A percentile compares a stretch with the other conserved stretches of the same genome.
phyloP scores from a whole-genome alignment of 2,329 filamentous ascomycete species.

The Mycosphaerella arachidis region DNA sequence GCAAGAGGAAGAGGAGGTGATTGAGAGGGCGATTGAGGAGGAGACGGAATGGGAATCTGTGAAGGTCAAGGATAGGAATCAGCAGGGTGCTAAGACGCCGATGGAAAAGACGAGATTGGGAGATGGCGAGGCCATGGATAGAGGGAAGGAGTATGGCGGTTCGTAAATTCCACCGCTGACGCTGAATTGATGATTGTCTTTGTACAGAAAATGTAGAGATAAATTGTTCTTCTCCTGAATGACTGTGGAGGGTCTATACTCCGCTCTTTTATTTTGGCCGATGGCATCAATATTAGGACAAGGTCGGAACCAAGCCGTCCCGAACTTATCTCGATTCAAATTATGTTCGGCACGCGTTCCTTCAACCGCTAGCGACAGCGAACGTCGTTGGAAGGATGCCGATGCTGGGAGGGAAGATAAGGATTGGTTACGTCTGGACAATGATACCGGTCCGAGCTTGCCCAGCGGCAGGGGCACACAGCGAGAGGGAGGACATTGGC shows the following conservation, averaged over 20 bases:
- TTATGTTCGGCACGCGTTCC: no score
- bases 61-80: slow-evolving; percentile 27
- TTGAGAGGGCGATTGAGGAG: slow-evolving; percentile 33
- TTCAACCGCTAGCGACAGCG: no score
- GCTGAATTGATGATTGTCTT: neutral
- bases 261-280: neutral
- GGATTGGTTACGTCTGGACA: no score
- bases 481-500: no score
- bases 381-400: no score
- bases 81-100: slow-evolving; percentile 27
- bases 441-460: no score
- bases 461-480: no score
- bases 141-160: slow-evolving; percentile 13
- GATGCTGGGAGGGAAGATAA: no score
- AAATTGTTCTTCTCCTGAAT: no score
- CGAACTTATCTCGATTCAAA: no score
- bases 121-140: slow-evolving; percentile 7
- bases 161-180: neutral
- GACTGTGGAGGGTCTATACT: neutral
- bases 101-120: slow-evolving; percentile 24
- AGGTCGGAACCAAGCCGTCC: no score
- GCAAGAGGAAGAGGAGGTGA: slow-evolving; percentile 32
- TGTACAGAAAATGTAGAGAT: neutral
- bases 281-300: no score
- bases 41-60: slow-evolving; percentile 32